Evolutionary conservation across 192 early-diverging fungal genomes (phyloP).

Genomic region (Endogone sp.): DNA sequence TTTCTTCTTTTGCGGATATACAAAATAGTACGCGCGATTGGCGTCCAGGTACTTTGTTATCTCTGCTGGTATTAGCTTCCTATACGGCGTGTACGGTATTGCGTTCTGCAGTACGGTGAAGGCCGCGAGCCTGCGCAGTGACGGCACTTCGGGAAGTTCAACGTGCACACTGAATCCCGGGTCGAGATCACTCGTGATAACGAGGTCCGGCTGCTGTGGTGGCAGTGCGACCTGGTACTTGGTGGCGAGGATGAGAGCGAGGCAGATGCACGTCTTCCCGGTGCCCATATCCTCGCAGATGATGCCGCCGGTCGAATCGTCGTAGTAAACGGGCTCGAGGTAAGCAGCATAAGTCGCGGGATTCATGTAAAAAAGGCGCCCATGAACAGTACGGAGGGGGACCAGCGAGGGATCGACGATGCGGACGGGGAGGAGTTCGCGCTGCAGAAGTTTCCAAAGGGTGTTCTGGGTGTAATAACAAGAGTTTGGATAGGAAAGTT

Average conservation of each 20-base stretch:
- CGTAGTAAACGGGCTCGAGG: constrained; percentile 25
- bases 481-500: constrained; percentile 11
- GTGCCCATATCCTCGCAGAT: constrained; percentile 90
- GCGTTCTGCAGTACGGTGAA: constrained; percentile 36
- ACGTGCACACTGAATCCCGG: constrained; percentile 9
- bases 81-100: constrained; percentile 35
- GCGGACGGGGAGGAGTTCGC: constrained; percentile 56
- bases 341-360: constrained; percentile 8
- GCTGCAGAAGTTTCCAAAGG: constrained; percentile 67
- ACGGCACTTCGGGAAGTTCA: neutral
- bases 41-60: constrained; percentile 29
- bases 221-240: constrained; percentile 51
- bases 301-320: constrained; percentile 57
- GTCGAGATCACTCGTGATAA: constrained; percentile 34
- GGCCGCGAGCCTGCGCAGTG: constrained; percentile 41
- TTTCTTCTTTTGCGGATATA: constrained; percentile 24
- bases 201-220: constrained; percentile 27
- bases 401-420: constrained; percentile 44
- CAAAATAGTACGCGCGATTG: constrained; percentile 54
- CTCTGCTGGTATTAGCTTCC: constrained; percentile 38
- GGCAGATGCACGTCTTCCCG: constrained; percentile 72
- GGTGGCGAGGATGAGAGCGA: constrained; percentile 61
- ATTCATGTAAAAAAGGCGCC: constrained; percentile 29
- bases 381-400: constrained; percentile 30
- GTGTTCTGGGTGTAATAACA: constrained; percentile 33